A percentile compares a stretch with the other conserved stretches of the same genome.
Conservation (phyloP, 2,329 filamentous ascomycete species). For the Thielaviopsis musarum region DNA sequence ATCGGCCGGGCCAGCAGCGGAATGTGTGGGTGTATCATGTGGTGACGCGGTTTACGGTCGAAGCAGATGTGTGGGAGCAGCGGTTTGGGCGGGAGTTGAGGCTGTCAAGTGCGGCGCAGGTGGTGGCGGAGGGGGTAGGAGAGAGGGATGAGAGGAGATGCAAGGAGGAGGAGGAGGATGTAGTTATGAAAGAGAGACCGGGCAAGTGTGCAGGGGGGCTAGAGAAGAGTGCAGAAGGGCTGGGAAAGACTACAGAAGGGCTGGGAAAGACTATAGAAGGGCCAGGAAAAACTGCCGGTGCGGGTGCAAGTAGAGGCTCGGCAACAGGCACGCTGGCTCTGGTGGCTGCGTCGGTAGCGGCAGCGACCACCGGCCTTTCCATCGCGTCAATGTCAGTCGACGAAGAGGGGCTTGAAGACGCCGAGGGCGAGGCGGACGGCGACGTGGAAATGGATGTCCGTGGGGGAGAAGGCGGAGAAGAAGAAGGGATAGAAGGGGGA, state of each 20-base stretch:
- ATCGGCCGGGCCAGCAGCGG: conserved; percentile 24
- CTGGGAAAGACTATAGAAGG: neutral
- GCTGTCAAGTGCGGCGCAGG: neutral
- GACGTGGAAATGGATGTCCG: neutral
- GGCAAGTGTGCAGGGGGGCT: neutral
- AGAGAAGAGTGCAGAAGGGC: neutral
- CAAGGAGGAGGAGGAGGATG: neutral
- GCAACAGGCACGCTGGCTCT: neutral
- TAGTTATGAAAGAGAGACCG: neutral
- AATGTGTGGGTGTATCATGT: conserved; percentile 25
- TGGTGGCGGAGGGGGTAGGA: neutral
- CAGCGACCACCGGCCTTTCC: neutral
- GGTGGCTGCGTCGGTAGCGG: neutral
- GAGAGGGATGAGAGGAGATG: neutral
- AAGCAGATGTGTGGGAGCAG: conserved; percentile 24
- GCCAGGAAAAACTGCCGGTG: neutral
- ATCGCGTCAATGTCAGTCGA: neutral
- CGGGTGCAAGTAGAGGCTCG: no score
- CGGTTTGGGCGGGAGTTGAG: conserved; percentile 11
- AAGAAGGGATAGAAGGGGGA: neutral
- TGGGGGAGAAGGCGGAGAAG: neutral
- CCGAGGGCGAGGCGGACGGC: neutral
- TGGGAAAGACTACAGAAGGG: neutral
- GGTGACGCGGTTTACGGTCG: conserved; percentile 22
- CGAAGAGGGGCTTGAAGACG: neutral